Base-by-base conservation (phyloP, 2,329 filamentous ascomycete genomes). In the Hymenoscyphus infarciens region DNA sequence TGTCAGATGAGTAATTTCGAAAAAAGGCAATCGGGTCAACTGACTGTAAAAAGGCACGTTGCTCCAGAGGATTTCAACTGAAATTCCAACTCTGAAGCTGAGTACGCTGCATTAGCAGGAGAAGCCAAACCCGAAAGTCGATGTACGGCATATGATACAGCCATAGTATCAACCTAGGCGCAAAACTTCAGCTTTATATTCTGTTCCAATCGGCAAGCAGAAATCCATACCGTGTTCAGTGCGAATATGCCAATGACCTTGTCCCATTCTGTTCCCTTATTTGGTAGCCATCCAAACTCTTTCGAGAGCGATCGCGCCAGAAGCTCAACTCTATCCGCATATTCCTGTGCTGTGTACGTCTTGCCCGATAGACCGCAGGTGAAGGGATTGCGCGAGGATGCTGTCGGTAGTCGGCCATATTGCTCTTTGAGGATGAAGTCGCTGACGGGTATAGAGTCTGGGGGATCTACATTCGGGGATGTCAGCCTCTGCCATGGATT, bases 41-140 rank as follows among this genome's bases (percentile, higher is more conserved):
- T 56, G 63, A 94, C 91, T 0, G 93, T 97, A 39, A 90, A 83
- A 6, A 97, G 76, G 0, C 83, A 89, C 72, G 86, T 90, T 35
- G 91, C 90, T 0, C 84, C 83, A 0, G 88, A 88, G 75, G 95
- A 89, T 70, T 86, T 86, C 63, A 97, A 82, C 77, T 97, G 93
- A 72, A 90, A 92, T 8, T 88, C 86, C 27, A 97, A 82, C 76
- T 97, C 93, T 6, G 90, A 84, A 25, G 84, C 84, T 0, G 90
- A 96, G 76, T 96, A 97, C 5, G 87, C 85, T 27, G 92, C 92
- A 73, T 97, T 97, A 2, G 91, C 92, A 0, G 93, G 92, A 22
- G 88, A 90, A 15, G 90, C 80, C 62, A 91, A 79, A 42, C 90
- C 92, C n/a, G 86, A 86, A 15, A 93, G 77, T 62, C 88, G 83